These are phyloP conservation scores for Dendrobium catenatum DNA, from an alignment of 106 monocot genomes.

Conservation along the genomic window DNA sequence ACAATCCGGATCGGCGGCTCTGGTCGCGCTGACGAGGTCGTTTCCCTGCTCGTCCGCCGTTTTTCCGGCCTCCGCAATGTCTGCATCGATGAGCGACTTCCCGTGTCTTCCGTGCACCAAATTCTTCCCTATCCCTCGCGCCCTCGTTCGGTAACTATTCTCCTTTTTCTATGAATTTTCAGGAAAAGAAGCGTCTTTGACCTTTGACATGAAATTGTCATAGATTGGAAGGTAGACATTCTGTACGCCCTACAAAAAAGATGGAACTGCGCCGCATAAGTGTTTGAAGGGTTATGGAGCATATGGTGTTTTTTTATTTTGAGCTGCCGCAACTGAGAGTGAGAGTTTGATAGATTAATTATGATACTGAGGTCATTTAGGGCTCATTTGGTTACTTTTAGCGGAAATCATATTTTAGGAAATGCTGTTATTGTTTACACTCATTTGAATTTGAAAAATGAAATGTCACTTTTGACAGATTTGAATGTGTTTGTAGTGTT, in stretches of 20 bases:
- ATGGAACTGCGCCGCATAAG: background rate
- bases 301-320: background rate
- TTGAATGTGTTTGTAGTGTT: background rate
- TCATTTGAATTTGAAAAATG: background rate
- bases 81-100: constrained; percentile 67
- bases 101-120: constrained; percentile 12
- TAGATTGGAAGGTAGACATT: background rate
- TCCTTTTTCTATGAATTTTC: background rate
- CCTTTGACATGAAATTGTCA: background rate
- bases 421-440: background rate
- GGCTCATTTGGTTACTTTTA: background rate
- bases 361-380: background rate
- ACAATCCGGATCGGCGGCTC: constrained; percentile 49
- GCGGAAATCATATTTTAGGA: background rate
- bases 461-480: background rate
- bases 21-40: constrained; percentile 31
- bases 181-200: background rate
- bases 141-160: constrained; percentile 2
- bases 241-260: background rate
- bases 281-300: background rate
- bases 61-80: constrained; percentile 46
- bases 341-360: background rate
- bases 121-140: background rate
- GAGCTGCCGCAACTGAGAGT: background rate
- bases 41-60: constrained; percentile 27